Percentiles rank a stretch among this genome's conserved stretches.
phyloP scores from a whole-genome alignment of 495 filamentous ascomycete genomes.

The Cudoniella acicularis region DNA sequence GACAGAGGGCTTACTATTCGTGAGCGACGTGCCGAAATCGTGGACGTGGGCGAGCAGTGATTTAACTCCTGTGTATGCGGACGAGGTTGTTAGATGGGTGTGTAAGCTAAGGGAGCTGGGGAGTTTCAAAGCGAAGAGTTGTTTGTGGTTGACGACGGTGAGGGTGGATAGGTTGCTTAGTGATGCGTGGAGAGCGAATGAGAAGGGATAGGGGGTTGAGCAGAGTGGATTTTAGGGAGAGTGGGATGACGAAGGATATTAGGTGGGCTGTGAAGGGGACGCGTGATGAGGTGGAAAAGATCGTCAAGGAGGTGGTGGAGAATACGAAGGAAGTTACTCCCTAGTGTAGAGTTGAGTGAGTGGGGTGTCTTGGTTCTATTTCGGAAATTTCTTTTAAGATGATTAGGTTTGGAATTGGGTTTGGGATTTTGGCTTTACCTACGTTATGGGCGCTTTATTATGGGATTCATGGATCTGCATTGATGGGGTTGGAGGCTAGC shows the following conservation, averaged over 20 bases:
- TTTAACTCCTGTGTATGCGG: conserved; percentile 22
- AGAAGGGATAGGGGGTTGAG: background rate
- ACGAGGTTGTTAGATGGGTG: conserved; percentile 4
- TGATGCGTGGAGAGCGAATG: background rate
- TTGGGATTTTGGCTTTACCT: background rate
- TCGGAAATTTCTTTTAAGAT: background rate
- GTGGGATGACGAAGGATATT: conserved; percentile 7
- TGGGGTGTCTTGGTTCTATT: too few species aligned
- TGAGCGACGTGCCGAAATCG: conserved; percentile 27
- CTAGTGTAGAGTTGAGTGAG: too few species aligned
- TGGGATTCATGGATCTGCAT: background rate
- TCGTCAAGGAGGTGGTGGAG: background rate
- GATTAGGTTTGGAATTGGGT: background rate
- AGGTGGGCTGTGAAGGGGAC: conserved; percentile 16
- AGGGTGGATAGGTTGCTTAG: background rate
- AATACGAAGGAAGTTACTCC: conserved; percentile 1
- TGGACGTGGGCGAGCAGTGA: conserved; percentile 24
- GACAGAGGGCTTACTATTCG: conserved; percentile 20
- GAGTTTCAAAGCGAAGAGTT: background rate
- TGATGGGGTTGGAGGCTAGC: background rate
- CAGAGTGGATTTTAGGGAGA: conserved; percentile 14
- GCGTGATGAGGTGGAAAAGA: conserved; percentile 6
- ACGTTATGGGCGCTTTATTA: background rate
- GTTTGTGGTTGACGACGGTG: conserved; percentile 3
- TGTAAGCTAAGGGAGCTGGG: background rate